These are phyloP conservation scores for Sugiyamaella grinbergsii DNA, from an alignment of 1,139 yeast genomes.

Conservation along the genomic window DNA sequence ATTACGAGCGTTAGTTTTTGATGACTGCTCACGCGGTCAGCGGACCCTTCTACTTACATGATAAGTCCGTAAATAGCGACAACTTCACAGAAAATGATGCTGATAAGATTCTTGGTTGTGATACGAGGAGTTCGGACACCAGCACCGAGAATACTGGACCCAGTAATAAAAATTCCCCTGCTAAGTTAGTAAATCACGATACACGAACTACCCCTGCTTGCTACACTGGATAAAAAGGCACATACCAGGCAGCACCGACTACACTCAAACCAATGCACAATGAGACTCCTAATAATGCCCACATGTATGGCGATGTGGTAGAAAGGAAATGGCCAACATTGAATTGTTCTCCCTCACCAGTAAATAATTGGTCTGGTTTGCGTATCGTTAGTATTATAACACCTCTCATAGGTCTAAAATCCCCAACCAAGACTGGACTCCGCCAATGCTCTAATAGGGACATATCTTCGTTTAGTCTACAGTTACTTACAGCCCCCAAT, in stretches of 20 bases:
- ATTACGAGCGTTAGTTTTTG: conserved; percentile 1
- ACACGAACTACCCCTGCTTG: background rate
- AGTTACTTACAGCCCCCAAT: conserved; percentile 38
- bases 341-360: conserved; percentile 88
- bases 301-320: conserved; percentile 90
- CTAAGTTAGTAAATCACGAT: background rate
- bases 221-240: conserved; percentile 6
- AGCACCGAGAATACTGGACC: conserved; percentile 93
- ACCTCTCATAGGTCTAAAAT: too few species aligned
- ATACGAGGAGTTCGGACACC: conserved; percentile 98
- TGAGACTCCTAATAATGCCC: conserved; percentile 95
- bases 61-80: conserved; percentile 98
- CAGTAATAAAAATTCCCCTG: conserved; percentile 91
- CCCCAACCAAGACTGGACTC: too few species aligned
- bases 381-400: conserved; percentile 4
- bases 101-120: conserved; percentile 93
- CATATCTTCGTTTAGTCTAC: background rate
- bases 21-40: background rate
- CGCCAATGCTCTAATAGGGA: too few species aligned
- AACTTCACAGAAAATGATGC: conserved; percentile 98
- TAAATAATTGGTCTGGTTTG: conserved; percentile 71
- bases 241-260: conserved; percentile 93
- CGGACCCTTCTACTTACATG: conserved; percentile 48
- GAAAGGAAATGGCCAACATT: conserved; percentile 86
- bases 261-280: conserved; percentile 92